Evolutionary conservation across 306 rosid genomes (phyloP).

Genomic region (Spatholobus suberectus): DNA sequence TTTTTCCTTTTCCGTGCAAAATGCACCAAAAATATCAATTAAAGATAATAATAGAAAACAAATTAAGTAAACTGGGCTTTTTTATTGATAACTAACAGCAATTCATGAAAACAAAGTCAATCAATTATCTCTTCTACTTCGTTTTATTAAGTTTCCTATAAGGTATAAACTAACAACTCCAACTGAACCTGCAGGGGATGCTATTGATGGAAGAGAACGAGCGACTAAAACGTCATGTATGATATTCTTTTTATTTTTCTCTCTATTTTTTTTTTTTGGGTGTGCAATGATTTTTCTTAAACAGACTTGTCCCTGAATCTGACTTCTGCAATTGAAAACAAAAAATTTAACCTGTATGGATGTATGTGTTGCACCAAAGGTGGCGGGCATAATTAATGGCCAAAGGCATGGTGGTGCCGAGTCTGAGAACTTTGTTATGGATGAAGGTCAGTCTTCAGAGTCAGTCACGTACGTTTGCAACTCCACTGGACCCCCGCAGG

Average conservation of each 20-base stretch:
- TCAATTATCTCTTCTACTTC: too few species aligned
- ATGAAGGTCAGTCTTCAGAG: constrained; percentile 94
- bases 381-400: constrained; percentile 45
- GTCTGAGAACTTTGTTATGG: constrained; percentile 50
- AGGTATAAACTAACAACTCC: neutral
- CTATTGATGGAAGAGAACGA: constrained; percentile 79
- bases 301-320: neutral
- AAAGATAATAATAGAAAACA: too few species aligned
- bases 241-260: neutral
- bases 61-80: too few species aligned
- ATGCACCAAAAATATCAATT: too few species aligned
- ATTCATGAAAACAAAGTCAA: too few species aligned
- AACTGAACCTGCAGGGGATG: constrained; percentile 58
- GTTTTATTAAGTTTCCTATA: too few species aligned
- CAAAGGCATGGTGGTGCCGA: constrained; percentile 47
- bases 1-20: too few species aligned
- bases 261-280: neutral
- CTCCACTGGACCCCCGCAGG: constrained; percentile 71
- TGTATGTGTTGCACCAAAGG: constrained; percentile 41
- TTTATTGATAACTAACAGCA: too few species aligned
- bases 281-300: neutral
- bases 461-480: constrained; percentile 69
- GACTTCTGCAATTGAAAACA: constrained; percentile 4
- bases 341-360: neutral
- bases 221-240: constrained; percentile 69